phyloP scores from a whole-genome alignment of 257 asterid species.

The Osmanthus fragrans region DNA sequence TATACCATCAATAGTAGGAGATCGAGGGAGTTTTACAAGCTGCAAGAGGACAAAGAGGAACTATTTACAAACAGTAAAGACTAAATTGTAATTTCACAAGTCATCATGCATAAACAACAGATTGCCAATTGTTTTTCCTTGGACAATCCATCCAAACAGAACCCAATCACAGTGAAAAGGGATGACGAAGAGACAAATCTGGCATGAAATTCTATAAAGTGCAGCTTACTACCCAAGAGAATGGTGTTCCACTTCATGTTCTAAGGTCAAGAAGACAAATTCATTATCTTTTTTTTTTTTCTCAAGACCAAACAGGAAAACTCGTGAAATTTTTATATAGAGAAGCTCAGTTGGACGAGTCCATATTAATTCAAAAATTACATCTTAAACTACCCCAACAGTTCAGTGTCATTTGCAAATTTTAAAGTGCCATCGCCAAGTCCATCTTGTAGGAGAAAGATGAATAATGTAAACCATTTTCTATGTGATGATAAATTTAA shows the following conservation, averaged over 20 bases:
- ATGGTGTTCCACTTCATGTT: background rate
- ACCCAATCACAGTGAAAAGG: background rate
- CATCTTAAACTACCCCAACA: background rate
- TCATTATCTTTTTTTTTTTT: background rate
- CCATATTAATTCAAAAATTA: background rate
- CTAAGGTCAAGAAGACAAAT: conserved; percentile 16
- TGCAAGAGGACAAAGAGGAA: conserved; percentile 40
- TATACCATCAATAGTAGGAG: conserved; percentile 82
- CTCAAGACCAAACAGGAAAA: background rate
- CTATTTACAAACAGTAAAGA: background rate
- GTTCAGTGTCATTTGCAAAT: background rate
- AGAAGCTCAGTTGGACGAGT: background rate
- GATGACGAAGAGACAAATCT: conserved; percentile 4
- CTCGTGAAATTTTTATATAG: background rate
- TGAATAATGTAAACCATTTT: background rate
- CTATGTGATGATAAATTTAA: background rate
- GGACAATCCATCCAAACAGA: background rate
- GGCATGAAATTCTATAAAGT: background rate
- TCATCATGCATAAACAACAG: conserved; percentile 7
- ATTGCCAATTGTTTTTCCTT: background rate
- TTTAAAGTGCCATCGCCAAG: background rate
- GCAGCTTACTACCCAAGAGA: background rate
- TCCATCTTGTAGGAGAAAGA: background rate
- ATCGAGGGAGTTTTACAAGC: conserved; percentile 95
- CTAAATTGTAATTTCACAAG: background rate